Conservation (phyloP, 1,284 basidiomycete species). For the Leucoagaricus sp. region DNA sequence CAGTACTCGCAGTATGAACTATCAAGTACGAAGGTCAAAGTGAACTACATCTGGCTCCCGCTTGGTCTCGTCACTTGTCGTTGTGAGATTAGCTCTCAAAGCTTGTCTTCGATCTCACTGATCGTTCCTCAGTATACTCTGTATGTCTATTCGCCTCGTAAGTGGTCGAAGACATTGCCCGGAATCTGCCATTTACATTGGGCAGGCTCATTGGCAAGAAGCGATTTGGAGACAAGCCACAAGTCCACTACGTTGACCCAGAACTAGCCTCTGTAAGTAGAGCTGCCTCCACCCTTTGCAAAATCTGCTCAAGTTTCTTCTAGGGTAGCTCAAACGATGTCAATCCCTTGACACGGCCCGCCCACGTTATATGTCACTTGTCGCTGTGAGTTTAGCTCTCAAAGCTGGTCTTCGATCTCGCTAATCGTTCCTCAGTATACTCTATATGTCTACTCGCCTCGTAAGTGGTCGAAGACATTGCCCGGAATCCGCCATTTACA, state of each 20-base stretch:
- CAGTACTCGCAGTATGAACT: background rate
- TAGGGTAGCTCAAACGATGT: background rate
- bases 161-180: background rate
- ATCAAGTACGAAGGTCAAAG: background rate
- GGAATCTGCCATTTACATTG: background rate
- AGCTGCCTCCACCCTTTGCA: background rate
- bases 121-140: background rate
- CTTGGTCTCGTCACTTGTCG: background rate
- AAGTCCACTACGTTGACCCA: background rate
- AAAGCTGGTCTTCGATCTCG: background rate
- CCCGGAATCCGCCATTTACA: background rate
- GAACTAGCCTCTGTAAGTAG: background rate
- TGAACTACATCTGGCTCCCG: background rate
- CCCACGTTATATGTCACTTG: background rate
- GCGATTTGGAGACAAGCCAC: background rate
- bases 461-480: background rate
- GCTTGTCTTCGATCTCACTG: background rate
- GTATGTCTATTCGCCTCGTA: conserved; percentile 5
- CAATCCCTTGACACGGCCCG: background rate
- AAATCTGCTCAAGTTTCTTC: background rate
- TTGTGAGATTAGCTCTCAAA: background rate
- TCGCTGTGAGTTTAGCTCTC: background rate
- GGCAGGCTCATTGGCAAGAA: background rate
- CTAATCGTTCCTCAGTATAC: background rate
- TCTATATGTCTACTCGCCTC: conserved; percentile 5